Evolutionary conservation across 2,329 filamentous ascomycete species (phyloP), one percentile per base, ranked within the genome.

Genomic region (Sclerotinia glacialis): DNA sequence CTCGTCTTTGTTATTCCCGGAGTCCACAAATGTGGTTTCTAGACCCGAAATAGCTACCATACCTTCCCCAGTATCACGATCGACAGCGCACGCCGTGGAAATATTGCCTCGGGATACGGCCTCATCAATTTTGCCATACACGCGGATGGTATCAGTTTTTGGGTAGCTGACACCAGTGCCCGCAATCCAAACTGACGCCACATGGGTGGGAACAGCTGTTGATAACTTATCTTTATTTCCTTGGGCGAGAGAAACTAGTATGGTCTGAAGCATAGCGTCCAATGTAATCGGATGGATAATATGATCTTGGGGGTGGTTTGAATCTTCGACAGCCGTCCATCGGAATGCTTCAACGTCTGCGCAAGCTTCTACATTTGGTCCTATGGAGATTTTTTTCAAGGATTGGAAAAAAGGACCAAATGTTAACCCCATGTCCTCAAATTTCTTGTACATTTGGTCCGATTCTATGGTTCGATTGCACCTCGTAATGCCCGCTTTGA

Each of bases 231-330:
- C 21, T n/a, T 37, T 49, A 34, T 28, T 40, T 21, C 1, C 77
- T 77, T 31, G 50, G 14, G 56, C 49, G 7, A 64, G 52, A 58
- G 61, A 52, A 23, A 53, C 46, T n/a, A n/a, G 34, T 21, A 37
- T 46, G 14, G 63, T 42, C 26, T 69, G 69, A 53, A 64, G 52
- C 26, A 86, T 81, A 2, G 81, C 76, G 69, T 87, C 85, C 18
- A 87, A 76, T 0, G 84, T 86, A 6, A 82, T 80, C 0, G 85
- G 85, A 68, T 87, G 85, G 31, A 87, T 79, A 5, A 85, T 65
- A 68, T 86, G 83, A 3, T 80, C 77, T 67, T 70, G 68, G 4
- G 5, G 14, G 23, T 56, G 21, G 40, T 75, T 68, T 18, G 26
- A 16, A 18, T 52, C 14, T 3, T 52, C 49, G 8, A 26, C 16